Evolutionary conservation across 2,329 filamentous ascomycete species (phyloP), one percentile per base, ranked within the genome.

Genomic region (Alternaria atra): DNA sequence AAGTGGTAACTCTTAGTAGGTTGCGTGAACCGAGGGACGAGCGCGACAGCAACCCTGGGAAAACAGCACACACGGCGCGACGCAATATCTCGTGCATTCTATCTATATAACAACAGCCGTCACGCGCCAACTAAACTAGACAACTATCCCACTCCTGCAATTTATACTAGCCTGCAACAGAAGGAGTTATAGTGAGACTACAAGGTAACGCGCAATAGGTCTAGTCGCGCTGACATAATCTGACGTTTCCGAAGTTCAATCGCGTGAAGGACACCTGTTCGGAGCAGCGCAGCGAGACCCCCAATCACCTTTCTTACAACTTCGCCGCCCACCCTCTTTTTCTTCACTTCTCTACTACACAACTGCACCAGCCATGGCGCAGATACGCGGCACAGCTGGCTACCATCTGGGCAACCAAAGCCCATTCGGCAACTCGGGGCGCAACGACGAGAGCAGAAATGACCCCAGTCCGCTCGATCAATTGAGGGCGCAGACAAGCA

Each of bases 401-500:
- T 96, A 96, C 83, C 92, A 94, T 82, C 87, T 95, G 78, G 90
- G 90, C 74, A 87, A 89, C 79, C 88, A 89, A 74, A 89, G 88
- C 75, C 87, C 89, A 66, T 94, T 93, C 73, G 89, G 87, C 66
- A 87, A 85, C 48, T 84, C 84, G 61, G 85, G 83, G 73, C 84
- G 82, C 67, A 82, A 79, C 69, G 86, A 90, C 69, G 73, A 69
- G 42, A 87, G 85, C 60, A 87, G 84, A 59, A 87, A 85, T 76
- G 90, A 93, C 73, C 87, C 90, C 50, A 92, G 88, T 79, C 89
- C 91, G 59, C 87, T 99, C 71, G 95, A 97, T 80, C 87, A 92
- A 73, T 93, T 99, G 77, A 87, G 95, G 67, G 89, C 93, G 80
- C 94, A 98, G 81, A 99, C 95, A 52, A 97, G 92, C 90, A 98